Evolutionary conservation across 2,329 filamentous ascomycete genomes (phyloP).

Genomic region (Fusarium sp.): DNA sequence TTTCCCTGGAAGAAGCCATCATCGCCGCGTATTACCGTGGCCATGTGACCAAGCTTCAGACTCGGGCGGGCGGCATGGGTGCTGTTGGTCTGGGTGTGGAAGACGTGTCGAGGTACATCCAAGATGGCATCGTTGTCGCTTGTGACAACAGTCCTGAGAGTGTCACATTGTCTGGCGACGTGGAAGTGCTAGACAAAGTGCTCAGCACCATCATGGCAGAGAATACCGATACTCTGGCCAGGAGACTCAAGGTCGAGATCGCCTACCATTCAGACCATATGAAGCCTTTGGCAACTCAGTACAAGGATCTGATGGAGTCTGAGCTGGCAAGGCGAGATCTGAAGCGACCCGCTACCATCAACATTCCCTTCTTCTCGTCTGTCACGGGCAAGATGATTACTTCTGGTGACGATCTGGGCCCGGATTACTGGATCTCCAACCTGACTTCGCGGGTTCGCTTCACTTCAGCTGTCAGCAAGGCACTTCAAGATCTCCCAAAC

Average conservation of each 20-base stretch:
- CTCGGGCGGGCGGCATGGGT: background rate
- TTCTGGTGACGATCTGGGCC: background rate
- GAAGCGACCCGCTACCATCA: background rate
- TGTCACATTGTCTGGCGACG: conserved; percentile 61
- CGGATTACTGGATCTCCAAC: background rate
- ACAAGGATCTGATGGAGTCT: conserved; percentile 42
- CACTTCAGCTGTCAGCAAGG: background rate
- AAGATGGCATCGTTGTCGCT: conserved; percentile 41
- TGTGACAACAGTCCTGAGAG: conserved; percentile 63
- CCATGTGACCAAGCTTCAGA: background rate
- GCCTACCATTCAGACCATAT: conserved; percentile 66
- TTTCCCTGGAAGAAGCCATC: background rate
- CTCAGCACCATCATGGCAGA: conserved; percentile 50
- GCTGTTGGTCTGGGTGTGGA: conserved; percentile 13
- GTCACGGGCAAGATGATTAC: background rate
- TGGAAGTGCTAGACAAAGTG: conserved; percentile 54
- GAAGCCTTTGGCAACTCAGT: conserved; percentile 58
- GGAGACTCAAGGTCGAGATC: conserved; percentile 57
- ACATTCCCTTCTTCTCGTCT: background rate
- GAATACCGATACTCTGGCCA: conserved; percentile 52
- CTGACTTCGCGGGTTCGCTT: background rate
- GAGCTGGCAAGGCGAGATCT: background rate
- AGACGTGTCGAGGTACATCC: background rate
- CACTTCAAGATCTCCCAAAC: background rate
- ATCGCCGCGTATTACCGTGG: background rate